A percentile compares a stretch with the other conserved stretches of the same genome.
Conservation (phyloP, 805 yeast species). For the Sungouiella blattae region DNA sequence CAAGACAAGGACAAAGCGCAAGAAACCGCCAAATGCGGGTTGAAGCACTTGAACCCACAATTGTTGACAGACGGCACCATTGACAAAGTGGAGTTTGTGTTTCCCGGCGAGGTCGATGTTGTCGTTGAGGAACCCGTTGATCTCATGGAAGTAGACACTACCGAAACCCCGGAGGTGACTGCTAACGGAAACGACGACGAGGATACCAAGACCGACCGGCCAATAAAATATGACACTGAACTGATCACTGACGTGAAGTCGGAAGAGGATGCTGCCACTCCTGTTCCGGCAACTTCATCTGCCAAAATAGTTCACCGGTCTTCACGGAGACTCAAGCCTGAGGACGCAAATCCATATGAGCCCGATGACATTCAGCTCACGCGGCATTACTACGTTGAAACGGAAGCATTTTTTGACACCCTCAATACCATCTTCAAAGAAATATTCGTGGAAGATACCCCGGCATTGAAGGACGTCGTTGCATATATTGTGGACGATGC, state of each 20-base stretch:
- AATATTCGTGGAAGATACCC: constrained; percentile 2
- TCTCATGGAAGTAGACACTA: neutral
- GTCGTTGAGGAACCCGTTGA: neutral
- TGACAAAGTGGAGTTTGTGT: constrained; percentile 38
- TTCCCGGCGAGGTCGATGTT: constrained; percentile 10
- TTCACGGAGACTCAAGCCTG: constrained; percentile 30
- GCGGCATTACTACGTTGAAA: constrained; percentile 24
- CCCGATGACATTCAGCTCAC: constrained; percentile 21
- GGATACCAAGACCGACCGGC: no score
- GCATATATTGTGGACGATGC: constrained; percentile 5
- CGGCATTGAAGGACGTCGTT: constrained; percentile 11
- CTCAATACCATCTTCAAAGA: constrained; percentile 16
- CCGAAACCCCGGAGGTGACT: neutral
- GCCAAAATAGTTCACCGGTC: constrained; percentile 14
- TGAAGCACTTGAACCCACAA: constrained; percentile 51
- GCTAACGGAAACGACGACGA: no score
- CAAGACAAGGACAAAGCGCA: constrained; percentile 35
- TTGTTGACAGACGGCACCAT: constrained; percentile 45
- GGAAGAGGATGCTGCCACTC: neutral
- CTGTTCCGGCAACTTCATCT: constrained; percentile 1
- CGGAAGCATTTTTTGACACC: constrained; percentile 20
- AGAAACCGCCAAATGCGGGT: constrained; percentile 35
- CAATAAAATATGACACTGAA: no score
- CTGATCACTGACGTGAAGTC: no score
- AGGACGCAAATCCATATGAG: constrained; percentile 17